A percentile compares a stretch with the other conserved stretches of the same genome.
Conservation (phyloP, 139 green algal genomes). For the Diplosphaera chodatii region DNA sequence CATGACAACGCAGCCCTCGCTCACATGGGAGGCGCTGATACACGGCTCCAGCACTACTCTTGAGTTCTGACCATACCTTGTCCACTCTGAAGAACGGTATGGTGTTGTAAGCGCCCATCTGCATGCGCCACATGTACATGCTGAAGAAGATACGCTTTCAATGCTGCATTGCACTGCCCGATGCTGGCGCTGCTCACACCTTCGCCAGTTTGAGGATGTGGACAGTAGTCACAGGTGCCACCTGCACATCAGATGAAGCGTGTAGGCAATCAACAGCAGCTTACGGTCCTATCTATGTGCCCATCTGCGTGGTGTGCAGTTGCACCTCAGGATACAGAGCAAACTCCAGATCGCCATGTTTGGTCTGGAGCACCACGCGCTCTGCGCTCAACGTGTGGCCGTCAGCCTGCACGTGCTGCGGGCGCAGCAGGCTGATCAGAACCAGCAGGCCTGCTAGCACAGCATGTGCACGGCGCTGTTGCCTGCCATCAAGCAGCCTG, state of each 20-base stretch:
- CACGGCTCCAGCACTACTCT: no score
- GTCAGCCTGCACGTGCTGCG: not conserved
- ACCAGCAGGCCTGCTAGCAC: not conserved
- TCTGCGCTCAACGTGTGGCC: slow-evolving; percentile 11
- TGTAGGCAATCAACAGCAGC: not conserved
- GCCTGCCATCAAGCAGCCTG: no score
- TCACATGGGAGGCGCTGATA: no score
- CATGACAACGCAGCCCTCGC: no score
- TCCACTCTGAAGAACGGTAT: slow-evolving; percentile 85
- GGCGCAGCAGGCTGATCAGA: not conserved
- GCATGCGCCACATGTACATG: not conserved
- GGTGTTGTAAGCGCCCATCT: slow-evolving; percentile 68
- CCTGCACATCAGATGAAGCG: slow-evolving; percentile 19
- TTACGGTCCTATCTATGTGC: not conserved
- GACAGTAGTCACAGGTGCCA: slow-evolving; percentile 62
- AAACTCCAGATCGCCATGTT: slow-evolving; percentile 70
- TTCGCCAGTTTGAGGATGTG: slow-evolving; percentile 73
- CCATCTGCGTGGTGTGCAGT: not conserved
- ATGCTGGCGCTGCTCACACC: not conserved
- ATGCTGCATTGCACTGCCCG: no score
- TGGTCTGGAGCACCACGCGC: slow-evolving; percentile 55
- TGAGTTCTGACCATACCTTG: slow-evolving; percentile 21
- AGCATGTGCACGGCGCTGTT: no score
- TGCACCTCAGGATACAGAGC: slow-evolving; percentile 33
- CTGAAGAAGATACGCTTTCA: not conserved